These are phyloP conservation scores for Gonapodya prolifera DNA, from an alignment of 192 early-diverging fungal genomes.

Conservation along the genomic window DNA sequence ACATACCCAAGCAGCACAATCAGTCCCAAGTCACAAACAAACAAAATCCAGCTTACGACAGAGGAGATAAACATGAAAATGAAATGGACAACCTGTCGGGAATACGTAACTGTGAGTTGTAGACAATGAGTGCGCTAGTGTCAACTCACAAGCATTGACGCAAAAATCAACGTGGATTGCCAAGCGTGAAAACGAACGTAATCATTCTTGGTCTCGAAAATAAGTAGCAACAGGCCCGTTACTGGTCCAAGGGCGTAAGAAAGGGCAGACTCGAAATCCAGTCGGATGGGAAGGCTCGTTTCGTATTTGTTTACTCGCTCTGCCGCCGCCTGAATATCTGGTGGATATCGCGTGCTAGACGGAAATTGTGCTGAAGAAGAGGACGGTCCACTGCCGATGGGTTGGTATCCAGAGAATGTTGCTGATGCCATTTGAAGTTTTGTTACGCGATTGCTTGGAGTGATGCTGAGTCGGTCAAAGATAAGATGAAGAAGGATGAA, in stretches of 20 bases:
- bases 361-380: background rate
- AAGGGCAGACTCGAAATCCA: background rate
- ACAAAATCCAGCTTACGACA: background rate
- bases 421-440: too few relatives aligned
- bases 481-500: too few relatives aligned
- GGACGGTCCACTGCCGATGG: background rate
- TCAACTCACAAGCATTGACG: background rate
- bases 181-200: constrained; percentile 2
- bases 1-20: background rate
- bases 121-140: background rate
- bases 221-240: background rate
- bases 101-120: background rate
- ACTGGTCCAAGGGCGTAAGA: background rate
- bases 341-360: background rate
- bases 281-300: background rate
- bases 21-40: background rate
- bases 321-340: background rate
- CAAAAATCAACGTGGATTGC: background rate
- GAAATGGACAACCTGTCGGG: background rate
- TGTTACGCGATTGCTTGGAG: too few relatives aligned
- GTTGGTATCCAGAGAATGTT: background rate
- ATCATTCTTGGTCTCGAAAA: background rate
- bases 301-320: background rate
- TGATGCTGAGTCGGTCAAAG: too few relatives aligned
- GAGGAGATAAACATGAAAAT: background rate